A percentile compares a stretch with the other conserved stretches of the same genome.
Evolutionary conservation across 2,329 filamentous ascomycete genomes (phyloP).

Genomic region (Neofusicoccum umdonicola): DNA sequence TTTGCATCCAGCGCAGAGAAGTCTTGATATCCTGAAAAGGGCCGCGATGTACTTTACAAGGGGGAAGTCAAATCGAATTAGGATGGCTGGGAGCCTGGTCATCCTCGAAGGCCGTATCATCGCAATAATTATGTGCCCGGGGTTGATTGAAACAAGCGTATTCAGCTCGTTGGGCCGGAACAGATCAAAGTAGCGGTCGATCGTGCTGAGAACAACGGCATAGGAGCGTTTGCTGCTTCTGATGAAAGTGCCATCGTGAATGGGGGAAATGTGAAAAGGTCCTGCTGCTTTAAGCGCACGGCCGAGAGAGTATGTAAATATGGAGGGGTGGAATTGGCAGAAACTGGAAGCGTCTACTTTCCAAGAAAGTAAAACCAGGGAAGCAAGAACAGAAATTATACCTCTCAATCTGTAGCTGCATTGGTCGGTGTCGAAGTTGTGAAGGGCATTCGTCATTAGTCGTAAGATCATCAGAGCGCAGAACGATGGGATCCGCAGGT

Average conservation of each 20-base stretch:
- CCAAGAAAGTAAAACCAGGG: neutral
- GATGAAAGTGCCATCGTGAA: neutral
- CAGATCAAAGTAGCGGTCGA: neutral
- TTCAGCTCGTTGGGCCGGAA: neutral
- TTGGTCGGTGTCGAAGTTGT: too few species aligned
- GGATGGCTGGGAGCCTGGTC: neutral
- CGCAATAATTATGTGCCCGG: neutral
- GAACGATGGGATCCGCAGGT: neutral
- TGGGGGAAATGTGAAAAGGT: too few species aligned
- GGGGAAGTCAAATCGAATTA: neutral
- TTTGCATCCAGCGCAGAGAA: neutral
- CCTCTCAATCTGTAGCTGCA: too few species aligned
- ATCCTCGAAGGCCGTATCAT: neutral
- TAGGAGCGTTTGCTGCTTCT: neutral
- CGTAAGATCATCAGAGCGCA: neutral
- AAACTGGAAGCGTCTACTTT: too few species aligned
- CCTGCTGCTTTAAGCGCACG: too few species aligned
- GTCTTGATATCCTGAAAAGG: neutral
- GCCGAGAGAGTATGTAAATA: too few species aligned
- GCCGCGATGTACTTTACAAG: neutral
- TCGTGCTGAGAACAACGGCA: neutral
- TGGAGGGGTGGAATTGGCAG: too few species aligned
- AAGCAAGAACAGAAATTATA: neutral
- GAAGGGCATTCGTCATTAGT: neutral
- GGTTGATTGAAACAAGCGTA: neutral